Percentiles rank a stretch among this genome's conserved stretches.
phyloP scores from a whole-genome alignment of 257 asterid genomes.

The Schizonepeta tenuifolia region DNA sequence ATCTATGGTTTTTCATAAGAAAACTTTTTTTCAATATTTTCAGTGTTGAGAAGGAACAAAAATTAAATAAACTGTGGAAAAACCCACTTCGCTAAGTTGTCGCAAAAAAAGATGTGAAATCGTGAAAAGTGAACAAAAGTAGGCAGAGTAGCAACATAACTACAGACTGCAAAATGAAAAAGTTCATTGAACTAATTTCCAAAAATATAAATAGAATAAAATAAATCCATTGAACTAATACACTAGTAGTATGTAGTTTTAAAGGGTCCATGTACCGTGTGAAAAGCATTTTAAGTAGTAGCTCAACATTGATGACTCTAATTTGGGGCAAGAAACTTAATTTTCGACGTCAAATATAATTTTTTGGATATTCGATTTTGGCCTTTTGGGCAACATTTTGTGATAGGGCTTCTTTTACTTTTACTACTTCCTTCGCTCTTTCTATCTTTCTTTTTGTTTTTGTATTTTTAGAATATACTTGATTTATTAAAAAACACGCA shows the following conservation, averaged over 20 bases:
- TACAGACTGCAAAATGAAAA: not conserved
- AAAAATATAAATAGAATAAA: not conserved
- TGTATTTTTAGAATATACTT: not conserved
- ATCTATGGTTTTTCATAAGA: not conserved
- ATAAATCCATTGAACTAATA: not conserved
- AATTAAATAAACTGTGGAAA: too few species aligned
- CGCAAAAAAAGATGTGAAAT: not conserved
- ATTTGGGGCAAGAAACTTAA: too few species aligned
- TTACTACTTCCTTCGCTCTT: not conserved
- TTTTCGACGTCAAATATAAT: too few species aligned
- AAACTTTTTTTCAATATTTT: too few species aligned
- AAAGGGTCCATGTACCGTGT: not conserved
- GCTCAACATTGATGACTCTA: not conserved
- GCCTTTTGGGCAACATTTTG: not conserved
- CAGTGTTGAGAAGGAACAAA: too few species aligned
- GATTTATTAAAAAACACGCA: not conserved
- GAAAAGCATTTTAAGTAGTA: not conserved
- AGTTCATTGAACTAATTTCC: not conserved
- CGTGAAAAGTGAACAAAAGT: conserved; percentile 12
- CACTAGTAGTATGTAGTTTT: not conserved
- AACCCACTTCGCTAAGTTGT: too few species aligned
- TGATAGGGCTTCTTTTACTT: too few species aligned
- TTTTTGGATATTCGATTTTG: not conserved
- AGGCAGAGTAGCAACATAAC: conserved; percentile 2
- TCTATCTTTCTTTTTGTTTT: too few species aligned